Evolutionary conservation across 331 rosid species (phyloP).

Genomic region (Stylosanthes scabra): DNA sequence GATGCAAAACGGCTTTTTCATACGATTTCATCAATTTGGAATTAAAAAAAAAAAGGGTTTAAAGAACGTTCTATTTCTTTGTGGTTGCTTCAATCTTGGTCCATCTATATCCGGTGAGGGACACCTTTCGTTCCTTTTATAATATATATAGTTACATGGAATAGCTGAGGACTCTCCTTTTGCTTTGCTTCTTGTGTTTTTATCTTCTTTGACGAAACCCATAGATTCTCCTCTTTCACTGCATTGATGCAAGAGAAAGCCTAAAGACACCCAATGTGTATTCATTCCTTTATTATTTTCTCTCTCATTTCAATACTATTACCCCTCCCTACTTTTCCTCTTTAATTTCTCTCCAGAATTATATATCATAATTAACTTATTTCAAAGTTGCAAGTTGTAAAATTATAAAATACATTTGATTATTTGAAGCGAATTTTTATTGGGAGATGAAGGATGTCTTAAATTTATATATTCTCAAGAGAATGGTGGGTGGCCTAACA

Average conservation of each 20-base stretch:
- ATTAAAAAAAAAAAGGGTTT: constrained; percentile 38
- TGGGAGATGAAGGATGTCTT: too few relatives aligned
- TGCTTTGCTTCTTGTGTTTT: constrained; percentile 58
- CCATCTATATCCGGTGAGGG: constrained; percentile 39
- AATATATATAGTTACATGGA: neutral
- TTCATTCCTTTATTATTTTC: constrained; percentile 3
- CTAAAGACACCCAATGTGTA: constrained; percentile 38
- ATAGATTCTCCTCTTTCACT: constrained; percentile 57
- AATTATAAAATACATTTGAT: too few relatives aligned
- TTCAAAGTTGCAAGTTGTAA: too few relatives aligned
- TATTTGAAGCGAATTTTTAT: too few relatives aligned
- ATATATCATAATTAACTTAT: neutral
- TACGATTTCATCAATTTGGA: constrained; percentile 37
- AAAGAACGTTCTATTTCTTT: constrained; percentile 61
- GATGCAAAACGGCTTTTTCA: constrained; percentile 44
- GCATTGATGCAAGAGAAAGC: constrained; percentile 85
- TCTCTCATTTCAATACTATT: constrained; percentile 25
- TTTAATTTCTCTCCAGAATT: constrained; percentile 27
- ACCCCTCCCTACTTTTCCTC: constrained; percentile 20
- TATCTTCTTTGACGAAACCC: constrained; percentile 69
- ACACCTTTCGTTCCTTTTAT: constrained; percentile 32
- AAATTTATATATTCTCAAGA: too few relatives aligned
- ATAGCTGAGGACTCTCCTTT: constrained; percentile 35
- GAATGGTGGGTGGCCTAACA: too few relatives aligned
- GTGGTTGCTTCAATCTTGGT: constrained; percentile 68